These are phyloP conservation scores for Rhodotorula sp. DNA, from an alignment of 1,284 basidiomycete genomes.

Conservation along the genomic window DNA sequence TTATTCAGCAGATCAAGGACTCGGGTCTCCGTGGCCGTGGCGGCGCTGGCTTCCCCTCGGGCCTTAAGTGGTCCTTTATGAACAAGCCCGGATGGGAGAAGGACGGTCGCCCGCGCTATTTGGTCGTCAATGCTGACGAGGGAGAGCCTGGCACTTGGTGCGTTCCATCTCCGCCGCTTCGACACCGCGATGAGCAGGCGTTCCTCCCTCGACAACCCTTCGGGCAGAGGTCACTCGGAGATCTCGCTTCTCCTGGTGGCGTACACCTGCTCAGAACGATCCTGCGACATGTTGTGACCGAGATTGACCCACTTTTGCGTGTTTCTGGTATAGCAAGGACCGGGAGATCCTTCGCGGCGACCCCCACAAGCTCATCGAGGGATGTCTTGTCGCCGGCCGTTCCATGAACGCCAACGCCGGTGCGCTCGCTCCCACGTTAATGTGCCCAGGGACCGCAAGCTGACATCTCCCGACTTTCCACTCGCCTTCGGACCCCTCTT, in stretches of 20 bases:
- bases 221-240: neutral
- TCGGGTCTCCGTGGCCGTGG: conserved; percentile 94
- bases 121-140: conserved; percentile 98
- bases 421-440: conserved; percentile 38
- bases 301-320: neutral
- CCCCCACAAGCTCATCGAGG: conserved; percentile 97
- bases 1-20: conserved; percentile 86
- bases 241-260: neutral
- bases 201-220: neutral
- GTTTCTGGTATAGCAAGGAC: conserved; percentile 62
- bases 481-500: neutral
- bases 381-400: conserved; percentile 95
- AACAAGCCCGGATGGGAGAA: conserved; percentile 99
- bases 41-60: conserved; percentile 95
- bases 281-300: too few species aligned
- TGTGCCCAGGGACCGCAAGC: too few species aligned
- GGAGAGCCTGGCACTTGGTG: conserved; percentile 93
- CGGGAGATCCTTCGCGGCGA: conserved; percentile 97
- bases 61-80: conserved; percentile 88
- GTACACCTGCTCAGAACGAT: too few species aligned
- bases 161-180: neutral
- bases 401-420: conserved; percentile 92
- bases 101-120: conserved; percentile 86
- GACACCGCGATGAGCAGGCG: neutral
- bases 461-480: neutral